Evolutionary conservation across 2,329 filamentous ascomycete species (phyloP).

Genomic region (Fusarium agapanthi): DNA sequence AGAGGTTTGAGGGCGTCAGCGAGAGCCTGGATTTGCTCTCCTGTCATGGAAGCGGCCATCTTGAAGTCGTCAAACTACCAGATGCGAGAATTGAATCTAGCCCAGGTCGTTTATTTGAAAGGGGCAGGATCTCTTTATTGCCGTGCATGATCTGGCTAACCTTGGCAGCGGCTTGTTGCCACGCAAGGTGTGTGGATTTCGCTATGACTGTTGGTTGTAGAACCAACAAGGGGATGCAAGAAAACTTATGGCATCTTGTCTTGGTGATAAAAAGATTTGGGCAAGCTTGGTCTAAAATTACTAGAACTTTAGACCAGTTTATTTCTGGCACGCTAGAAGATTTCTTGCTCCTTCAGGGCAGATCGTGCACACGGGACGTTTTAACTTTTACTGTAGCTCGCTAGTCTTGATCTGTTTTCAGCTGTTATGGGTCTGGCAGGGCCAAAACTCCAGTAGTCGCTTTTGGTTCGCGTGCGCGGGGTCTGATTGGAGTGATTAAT

Average conservation of each 20-base stretch:
- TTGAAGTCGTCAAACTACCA: not conserved
- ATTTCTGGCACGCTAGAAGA: rapidly evolving
- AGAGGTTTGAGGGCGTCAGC: not conserved
- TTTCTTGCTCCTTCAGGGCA: not conserved
- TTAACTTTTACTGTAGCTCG: not conserved
- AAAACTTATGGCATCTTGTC: not conserved
- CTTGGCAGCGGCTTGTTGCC: not conserved
- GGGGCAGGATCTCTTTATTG: not conserved
- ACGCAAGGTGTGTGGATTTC: not conserved
- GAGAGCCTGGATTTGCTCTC: slow-evolving; percentile 8
- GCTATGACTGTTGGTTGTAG: not conserved
- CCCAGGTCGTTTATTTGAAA: not conserved
- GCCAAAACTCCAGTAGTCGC: not conserved
- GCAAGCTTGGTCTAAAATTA: not conserved
- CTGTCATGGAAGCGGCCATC: not conserved
- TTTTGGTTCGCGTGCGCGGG: not conserved
- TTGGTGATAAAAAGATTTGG: rapidly evolving
- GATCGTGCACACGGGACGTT: not conserved
- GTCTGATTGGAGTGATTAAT: not conserved
- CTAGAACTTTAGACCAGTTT: rapidly evolving
- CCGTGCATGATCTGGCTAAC: not conserved
- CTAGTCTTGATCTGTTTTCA: not conserved
- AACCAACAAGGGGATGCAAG: rapidly evolving
- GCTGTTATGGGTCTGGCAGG: not conserved
- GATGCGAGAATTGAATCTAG: not conserved